These are phyloP conservation scores for Sanghuangporus sanghuang DNA, from an alignment of 1,284 basidiomycete genomes.

Conservation along the genomic window DNA sequence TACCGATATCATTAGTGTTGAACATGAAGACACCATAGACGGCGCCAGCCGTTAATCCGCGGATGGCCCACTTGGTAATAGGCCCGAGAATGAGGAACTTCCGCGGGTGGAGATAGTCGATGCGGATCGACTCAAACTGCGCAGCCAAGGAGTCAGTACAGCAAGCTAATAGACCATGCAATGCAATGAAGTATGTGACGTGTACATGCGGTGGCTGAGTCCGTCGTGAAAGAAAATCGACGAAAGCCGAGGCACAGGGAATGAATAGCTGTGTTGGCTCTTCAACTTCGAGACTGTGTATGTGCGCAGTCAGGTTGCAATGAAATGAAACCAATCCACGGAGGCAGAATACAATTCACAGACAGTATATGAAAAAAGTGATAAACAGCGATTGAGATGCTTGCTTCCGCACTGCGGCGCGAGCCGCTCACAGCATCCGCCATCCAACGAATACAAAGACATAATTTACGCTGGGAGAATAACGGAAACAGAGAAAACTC, in stretches of 20 bases:
- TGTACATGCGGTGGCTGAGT: too few relatives aligned
- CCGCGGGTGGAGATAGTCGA: constrained; percentile 92
- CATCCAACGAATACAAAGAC: not conserved
- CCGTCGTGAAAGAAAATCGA: too few relatives aligned
- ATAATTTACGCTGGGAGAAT: not conserved
- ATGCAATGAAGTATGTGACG: not conserved
- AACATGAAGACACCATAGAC: constrained; percentile 94
- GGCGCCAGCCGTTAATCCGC: constrained; percentile 76
- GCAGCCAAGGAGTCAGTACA: not conserved
- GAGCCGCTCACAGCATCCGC: not conserved
- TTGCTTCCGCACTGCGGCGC: too few relatives aligned
- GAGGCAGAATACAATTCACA: too few relatives aligned
- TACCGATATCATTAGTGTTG: constrained; percentile 96
- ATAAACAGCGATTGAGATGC: too few relatives aligned
- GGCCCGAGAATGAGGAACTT: constrained; percentile 86
- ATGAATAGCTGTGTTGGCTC: too few relatives aligned
- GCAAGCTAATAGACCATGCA: not conserved
- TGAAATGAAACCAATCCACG: too few relatives aligned
- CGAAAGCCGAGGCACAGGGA: too few relatives aligned
- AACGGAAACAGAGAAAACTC: not conserved
- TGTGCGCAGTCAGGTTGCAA: too few relatives aligned
- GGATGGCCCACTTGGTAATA: constrained; percentile 68
- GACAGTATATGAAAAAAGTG: too few relatives aligned
- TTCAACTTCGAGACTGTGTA: too few relatives aligned
- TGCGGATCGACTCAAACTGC: constrained; percentile 68